Percentiles rank a stretch among this genome's conserved stretches.
Conservation (phyloP, 2,329 filamentous ascomycete species). For the Fusarium brevicatenulatum region DNA sequence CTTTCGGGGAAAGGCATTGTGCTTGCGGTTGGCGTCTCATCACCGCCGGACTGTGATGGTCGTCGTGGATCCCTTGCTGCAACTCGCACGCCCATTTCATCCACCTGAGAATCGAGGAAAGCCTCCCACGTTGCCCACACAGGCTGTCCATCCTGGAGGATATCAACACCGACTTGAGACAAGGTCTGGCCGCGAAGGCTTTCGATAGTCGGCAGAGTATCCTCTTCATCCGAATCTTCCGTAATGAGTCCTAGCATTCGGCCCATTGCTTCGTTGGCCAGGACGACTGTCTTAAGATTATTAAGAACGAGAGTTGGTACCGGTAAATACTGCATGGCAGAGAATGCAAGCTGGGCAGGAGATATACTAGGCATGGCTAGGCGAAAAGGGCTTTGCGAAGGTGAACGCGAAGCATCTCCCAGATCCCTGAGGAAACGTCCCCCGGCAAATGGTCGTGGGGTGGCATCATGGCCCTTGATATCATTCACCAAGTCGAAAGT, state of each 20-base stretch:
- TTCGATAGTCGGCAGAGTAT: slow-evolving; percentile 62
- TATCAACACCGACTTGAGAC: slow-evolving; percentile 76
- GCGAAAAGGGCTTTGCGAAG: slow-evolving; percentile 52
- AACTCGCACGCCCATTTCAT: slow-evolving; percentile 53
- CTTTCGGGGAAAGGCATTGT: slow-evolving; percentile 48
- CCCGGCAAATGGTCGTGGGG: slow-evolving; percentile 39
- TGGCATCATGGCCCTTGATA: slow-evolving; percentile 38
- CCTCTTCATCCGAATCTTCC: slow-evolving; percentile 53
- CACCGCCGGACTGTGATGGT: slow-evolving; percentile 41
- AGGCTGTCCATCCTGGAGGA: slow-evolving; percentile 73
- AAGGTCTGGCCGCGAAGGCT: slow-evolving; percentile 72
- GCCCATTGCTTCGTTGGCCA: slow-evolving; percentile 82
- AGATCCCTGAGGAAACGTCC: slow-evolving; percentile 52
- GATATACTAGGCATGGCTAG: slow-evolving; percentile 59
- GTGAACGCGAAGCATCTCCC: slow-evolving; percentile 45
- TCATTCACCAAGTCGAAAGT: slow-evolving; percentile 30
- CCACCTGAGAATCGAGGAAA: slow-evolving; percentile 65
- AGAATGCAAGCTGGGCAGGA: slow-evolving; percentile 68
- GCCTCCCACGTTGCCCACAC: slow-evolving; percentile 69
- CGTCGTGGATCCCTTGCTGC: slow-evolving; percentile 37
- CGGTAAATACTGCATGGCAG: slow-evolving; percentile 78
- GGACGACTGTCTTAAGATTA: slow-evolving; percentile 72
- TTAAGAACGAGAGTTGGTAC: slow-evolving; percentile 77
- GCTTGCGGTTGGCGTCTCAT: slow-evolving; percentile 52
- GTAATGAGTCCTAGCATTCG: slow-evolving; percentile 70